Percentiles rank a stretch among this genome's conserved stretches.
phyloP scores from a whole-genome alignment of 129 eudicot species.

The Calendula officinalis region DNA sequence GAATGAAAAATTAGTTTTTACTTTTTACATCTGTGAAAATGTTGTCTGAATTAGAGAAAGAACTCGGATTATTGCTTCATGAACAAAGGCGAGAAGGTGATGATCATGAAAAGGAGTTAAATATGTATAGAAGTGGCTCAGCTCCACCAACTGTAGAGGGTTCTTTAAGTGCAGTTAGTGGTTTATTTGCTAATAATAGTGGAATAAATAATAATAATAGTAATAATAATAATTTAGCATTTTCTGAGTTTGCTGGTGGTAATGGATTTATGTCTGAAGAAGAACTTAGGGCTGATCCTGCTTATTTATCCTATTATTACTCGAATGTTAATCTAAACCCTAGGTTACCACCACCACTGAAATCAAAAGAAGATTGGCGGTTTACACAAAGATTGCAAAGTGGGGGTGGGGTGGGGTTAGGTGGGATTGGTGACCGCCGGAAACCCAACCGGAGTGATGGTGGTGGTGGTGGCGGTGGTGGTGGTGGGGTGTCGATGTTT shows the following conservation, averaged over 20 bases:
- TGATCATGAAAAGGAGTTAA: constrained; percentile 73
- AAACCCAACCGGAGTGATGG: constrained; percentile 60
- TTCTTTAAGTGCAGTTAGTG: constrained; percentile 76
- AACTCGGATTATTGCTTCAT: constrained; percentile 65
- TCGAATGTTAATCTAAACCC: constrained; percentile 79
- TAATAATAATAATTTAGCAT: constrained; percentile 28
- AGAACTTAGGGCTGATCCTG: constrained; percentile 92
- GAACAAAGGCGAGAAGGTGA: constrained; percentile 68
- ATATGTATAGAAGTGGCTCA: constrained; percentile 79
- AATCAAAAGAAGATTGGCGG: constrained; percentile 86
- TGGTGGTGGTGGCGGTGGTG: constrained; percentile 41
- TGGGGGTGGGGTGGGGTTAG: constrained; percentile 73
- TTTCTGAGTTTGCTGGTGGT: constrained; percentile 56
- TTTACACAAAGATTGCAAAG: constrained; percentile 76
- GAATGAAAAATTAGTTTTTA: constrained; percentile 19
- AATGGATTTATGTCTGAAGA: constrained; percentile 71
- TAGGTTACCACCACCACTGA: constrained; percentile 78
- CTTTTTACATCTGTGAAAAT: constrained; percentile 35
- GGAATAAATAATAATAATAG: constrained; percentile 21
- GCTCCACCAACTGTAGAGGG: constrained; percentile 94
- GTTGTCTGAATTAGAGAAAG: constrained; percentile 80
- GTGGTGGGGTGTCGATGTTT: constrained; percentile 59
- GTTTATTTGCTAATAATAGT: constrained; percentile 44
- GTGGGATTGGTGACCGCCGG: constrained; percentile 97
- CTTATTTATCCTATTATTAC: constrained; percentile 70